phyloP scores from a whole-genome alignment of 177 flowering plant species.

The Vitis hybrid region DNA sequence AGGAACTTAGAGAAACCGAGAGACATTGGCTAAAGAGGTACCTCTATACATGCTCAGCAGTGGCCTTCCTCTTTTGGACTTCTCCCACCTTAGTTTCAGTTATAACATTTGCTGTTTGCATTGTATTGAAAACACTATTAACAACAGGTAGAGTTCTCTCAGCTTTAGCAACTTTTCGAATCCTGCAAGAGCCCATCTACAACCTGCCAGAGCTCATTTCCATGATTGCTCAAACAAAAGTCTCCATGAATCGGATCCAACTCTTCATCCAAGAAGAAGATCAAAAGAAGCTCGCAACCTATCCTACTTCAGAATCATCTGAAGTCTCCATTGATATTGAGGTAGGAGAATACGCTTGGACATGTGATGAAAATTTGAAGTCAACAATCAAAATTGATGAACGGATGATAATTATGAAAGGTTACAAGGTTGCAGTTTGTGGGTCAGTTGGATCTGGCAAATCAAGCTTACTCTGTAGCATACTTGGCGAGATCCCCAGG shows the following conservation, averaged over 20 bases:
- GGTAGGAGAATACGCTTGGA: slow-evolving; percentile 66
- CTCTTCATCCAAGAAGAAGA: slow-evolving; percentile 50
- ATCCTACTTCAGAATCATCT: slow-evolving; percentile 17
- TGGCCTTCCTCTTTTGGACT: slow-evolving; percentile 87
- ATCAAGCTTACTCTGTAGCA: slow-evolving; percentile 70
- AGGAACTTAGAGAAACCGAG: slow-evolving; percentile 60
- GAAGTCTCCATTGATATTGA: slow-evolving; percentile 51
- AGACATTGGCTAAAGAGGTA: slow-evolving; percentile 61
- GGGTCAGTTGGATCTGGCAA: slow-evolving; percentile 90
- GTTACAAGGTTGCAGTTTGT: slow-evolving; percentile 74
- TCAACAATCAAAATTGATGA: slow-evolving; percentile 53
- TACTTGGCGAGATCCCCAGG: slow-evolving; percentile 75
- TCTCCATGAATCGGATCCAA: slow-evolving; percentile 72
- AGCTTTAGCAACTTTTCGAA: slow-evolving; percentile 77
- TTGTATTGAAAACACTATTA: slow-evolving; percentile 55
- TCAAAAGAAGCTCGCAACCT: slow-evolving; percentile 24
- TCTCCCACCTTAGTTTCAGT: slow-evolving; percentile 84
- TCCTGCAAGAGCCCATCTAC: slow-evolving; percentile 83
- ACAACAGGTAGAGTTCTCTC: slow-evolving; percentile 71
- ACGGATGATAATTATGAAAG: slow-evolving; percentile 47
- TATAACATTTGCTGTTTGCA: slow-evolving; percentile 72
- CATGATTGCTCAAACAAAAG: slow-evolving; percentile 76
- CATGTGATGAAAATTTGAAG: slow-evolving; percentile 20
- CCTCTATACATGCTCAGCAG: slow-evolving; percentile 66
- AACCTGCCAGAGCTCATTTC: slow-evolving; percentile 86